Conservation (phyloP, 169 alveolate genomes). For the Plasmodium knowlesi region DNA sequence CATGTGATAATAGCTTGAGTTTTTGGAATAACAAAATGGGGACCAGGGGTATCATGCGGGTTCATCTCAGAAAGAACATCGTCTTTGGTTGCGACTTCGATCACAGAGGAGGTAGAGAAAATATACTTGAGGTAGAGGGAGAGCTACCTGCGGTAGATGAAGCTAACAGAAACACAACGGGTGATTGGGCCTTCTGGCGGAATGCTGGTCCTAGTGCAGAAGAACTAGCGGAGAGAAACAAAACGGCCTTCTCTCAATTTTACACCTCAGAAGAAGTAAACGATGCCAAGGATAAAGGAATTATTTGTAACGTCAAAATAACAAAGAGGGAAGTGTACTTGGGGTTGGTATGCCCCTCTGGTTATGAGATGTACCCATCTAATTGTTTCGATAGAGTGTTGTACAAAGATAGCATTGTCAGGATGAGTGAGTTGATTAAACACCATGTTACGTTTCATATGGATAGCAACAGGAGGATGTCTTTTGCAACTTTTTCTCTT, state of each 20-base stretch:
- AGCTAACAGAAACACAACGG: neutral
- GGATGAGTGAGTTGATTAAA: neutral
- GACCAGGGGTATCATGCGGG: slow-evolving; percentile 47
- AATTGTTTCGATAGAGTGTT: slow-evolving; percentile 37
- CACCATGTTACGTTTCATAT: slow-evolving; percentile 18
- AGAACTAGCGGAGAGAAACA: neutral
- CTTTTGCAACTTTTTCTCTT: slow-evolving; percentile 30
- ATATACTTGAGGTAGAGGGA: neutral
- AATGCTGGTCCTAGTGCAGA: neutral
- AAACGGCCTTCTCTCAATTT: neutral
- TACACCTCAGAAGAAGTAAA: neutral
- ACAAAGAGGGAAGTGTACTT: slow-evolving; percentile 6
- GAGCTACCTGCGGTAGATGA: neutral
- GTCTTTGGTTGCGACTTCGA: slow-evolving; percentile 58
- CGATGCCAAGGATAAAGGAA: neutral
- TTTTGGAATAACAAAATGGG: slow-evolving; percentile 17
- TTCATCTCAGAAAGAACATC: slow-evolving; percentile 20
- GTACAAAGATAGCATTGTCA: slow-evolving; percentile 1
- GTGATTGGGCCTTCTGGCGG: neutral
- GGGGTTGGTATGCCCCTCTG: slow-evolving; percentile 53
- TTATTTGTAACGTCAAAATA: slow-evolving; percentile 2
- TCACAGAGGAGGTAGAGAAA: neutral
- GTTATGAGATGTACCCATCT: slow-evolving; percentile 11
- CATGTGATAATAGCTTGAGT: slow-evolving; percentile 59
- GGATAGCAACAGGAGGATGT: slow-evolving; percentile 3